phyloP scores from a whole-genome alignment of 192 early-diverging fungal genomes.

The Coemansia sp. region DNA sequence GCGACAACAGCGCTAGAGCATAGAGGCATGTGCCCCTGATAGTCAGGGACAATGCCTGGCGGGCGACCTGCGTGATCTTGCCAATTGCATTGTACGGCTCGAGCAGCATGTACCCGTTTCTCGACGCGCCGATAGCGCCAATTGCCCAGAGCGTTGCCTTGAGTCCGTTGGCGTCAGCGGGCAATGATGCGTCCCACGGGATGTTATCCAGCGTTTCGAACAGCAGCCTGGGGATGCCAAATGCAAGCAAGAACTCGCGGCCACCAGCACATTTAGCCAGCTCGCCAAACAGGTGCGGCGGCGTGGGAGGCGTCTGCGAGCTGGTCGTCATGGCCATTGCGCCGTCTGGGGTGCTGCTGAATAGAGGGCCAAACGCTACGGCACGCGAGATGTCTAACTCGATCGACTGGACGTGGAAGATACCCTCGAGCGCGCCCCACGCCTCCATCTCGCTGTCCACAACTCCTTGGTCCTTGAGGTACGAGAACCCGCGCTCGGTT shows the following conservation, averaged over 20 bases:
- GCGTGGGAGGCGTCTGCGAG: slow-evolving; percentile 47
- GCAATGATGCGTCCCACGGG: slow-evolving; percentile 38
- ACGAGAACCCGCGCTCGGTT: slow-evolving; percentile 41
- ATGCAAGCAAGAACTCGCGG: slow-evolving; percentile 20
- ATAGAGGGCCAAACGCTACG: slow-evolving; percentile 49
- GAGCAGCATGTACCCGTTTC: slow-evolving; percentile 45
- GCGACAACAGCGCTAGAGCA: slow-evolving; percentile 44
- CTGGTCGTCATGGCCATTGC: slow-evolving; percentile 48
- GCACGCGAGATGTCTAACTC: slow-evolving; percentile 50
- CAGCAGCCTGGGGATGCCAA: slow-evolving; percentile 41
- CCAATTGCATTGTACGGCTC: slow-evolving; percentile 34
- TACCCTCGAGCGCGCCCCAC: slow-evolving; percentile 52
- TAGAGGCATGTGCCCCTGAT: slow-evolving; percentile 52
- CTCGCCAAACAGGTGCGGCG: slow-evolving; percentile 53
- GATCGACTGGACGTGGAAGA: slow-evolving; percentile 46
- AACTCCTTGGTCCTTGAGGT: slow-evolving; percentile 32
- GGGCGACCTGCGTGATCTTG: slow-evolving; percentile 30
- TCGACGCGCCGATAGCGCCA: slow-evolving; percentile 48
- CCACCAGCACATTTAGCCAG: slow-evolving; percentile 31
- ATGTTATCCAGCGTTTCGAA: slow-evolving; percentile 55
- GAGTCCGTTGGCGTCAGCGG: slow-evolving; percentile 34
- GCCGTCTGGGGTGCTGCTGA: slow-evolving; percentile 49
- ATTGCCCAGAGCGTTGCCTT: slow-evolving; percentile 57
- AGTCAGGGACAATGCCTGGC: slow-evolving; percentile 29
- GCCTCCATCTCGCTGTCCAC: slow-evolving; percentile 54